Evolutionary conservation across 495 filamentous ascomycete species (phyloP).

Genomic region (Amorphotheca resinae): DNA sequence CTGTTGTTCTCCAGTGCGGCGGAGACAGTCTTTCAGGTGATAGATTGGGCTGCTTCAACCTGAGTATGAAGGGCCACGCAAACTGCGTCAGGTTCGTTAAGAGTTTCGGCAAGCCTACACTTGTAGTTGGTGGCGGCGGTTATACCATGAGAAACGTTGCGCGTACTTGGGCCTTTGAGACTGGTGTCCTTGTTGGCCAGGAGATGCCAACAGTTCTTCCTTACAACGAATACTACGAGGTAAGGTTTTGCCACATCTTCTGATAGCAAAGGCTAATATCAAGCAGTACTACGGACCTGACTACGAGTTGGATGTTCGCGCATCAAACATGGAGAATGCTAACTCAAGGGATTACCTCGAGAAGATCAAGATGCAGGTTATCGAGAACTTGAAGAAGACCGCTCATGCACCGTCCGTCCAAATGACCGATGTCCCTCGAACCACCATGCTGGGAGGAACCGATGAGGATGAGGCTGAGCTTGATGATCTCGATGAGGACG

Average conservation of each 20-base stretch:
- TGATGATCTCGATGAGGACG: slow-evolving; percentile 81
- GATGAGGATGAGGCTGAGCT: slow-evolving; percentile 69
- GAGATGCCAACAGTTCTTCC: slow-evolving; percentile 72
- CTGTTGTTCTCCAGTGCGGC: slow-evolving; percentile 93
- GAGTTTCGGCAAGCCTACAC: slow-evolving; percentile 76
- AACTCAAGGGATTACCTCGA: slow-evolving; percentile 90
- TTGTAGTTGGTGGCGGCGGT: slow-evolving; percentile 89
- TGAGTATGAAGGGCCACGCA: slow-evolving; percentile 94
- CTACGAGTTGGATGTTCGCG: slow-evolving; percentile 86
- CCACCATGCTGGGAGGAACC: slow-evolving; percentile 51
- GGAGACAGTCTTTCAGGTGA: slow-evolving; percentile 93
- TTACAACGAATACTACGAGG: slow-evolving; percentile 97
- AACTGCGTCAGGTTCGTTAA: slow-evolving; percentile 97
- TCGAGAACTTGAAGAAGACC: slow-evolving; percentile 86
- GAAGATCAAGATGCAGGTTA: slow-evolving; percentile 84
- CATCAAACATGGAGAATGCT: slow-evolving; percentile 98
- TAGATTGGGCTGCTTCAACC: slow-evolving; percentile 91
- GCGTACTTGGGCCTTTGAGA: slow-evolving; percentile 95
- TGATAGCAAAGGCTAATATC: slow-evolving; percentile 20
- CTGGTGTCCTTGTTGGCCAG: slow-evolving; percentile 75
- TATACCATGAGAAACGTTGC: slow-evolving; percentile 99
- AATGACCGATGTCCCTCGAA: slow-evolving; percentile 85
- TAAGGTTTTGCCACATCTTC: slow-evolving; percentile 27
- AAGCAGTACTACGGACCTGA: slow-evolving; percentile 88
- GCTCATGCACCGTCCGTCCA: slow-evolving; percentile 85